Conservation (phyloP, 345 rosid genomes). For the Populus tremula region DNA sequence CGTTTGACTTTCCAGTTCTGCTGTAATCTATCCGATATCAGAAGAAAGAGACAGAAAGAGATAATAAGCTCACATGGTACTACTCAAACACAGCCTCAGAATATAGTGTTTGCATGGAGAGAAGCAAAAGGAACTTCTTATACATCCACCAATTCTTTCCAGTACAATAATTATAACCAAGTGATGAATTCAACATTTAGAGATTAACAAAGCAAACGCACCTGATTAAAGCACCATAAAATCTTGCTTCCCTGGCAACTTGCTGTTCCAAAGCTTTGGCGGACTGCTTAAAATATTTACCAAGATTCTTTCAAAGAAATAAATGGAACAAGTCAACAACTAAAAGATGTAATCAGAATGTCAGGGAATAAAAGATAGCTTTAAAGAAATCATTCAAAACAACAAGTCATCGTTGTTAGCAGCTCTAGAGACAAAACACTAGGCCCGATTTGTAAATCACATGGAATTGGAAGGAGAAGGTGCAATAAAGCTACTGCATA, state of each 20-base stretch:
- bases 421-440: neutral
- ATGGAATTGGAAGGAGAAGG: neutral
- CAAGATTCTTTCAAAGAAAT: slow-evolving; percentile 57
- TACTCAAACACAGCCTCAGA: neutral
- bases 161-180: no score
- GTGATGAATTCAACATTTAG: neutral
- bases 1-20: slow-evolving; percentile 96
- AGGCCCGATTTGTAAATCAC: neutral
- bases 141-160: no score
- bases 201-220: slow-evolving; percentile 33
- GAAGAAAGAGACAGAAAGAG: slow-evolving; percentile 12
- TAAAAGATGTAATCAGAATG: neutral
- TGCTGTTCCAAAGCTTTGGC: slow-evolving; percentile 85
- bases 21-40: slow-evolving; percentile 77
- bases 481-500: neutral
- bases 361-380: neutral
- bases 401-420: neutral
- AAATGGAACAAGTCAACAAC: neutral
- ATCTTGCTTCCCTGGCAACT: slow-evolving; percentile 80
- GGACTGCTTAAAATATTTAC: slow-evolving; percentile 89
- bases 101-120: neutral
- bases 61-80: neutral
- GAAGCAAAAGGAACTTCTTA: no score
- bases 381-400: neutral
- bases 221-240: slow-evolving; percentile 97